Base-by-base conservation (phyloP, 1,139 yeast species). In the Scheffersomyces lignicola region DNA sequence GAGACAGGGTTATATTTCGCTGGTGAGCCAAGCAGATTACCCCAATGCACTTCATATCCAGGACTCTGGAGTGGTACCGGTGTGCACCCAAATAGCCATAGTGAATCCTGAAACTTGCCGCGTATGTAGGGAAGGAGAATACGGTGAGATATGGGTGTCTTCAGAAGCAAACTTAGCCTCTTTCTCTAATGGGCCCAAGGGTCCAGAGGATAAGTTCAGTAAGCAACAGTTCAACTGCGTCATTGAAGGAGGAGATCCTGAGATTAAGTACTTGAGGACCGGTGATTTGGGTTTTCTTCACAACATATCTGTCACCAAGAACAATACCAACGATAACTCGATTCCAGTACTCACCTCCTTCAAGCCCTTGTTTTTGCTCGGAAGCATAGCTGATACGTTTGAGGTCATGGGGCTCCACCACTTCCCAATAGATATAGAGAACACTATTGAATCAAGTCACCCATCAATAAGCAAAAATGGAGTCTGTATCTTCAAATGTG, bases 141-240 rank as follows among this genome's bases (percentile, higher is more conserved):
- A 80, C 56, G 99, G 99, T 25, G 98, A 92, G 61, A 89, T 92
- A 31, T 92, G 98, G 98, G 94, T 92, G 2, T 78, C 85, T 42
- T 84, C 96, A 1, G 96, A 89, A 47, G 95, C 92, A 1, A 88
- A 83, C 48, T 81, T 81, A 24, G 57, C 69, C 7, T 76, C 78
- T 3, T 83, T 83, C 53, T 77, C 81, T 33, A 73, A 76, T 40
- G 78, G 81, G 2, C 76, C 78, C 1, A 63, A 64, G 31, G 77
- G 75, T 0, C 76, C 76, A 2, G 52, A 51, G 4, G 76, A 70
- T 42, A 53, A 51, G 13, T 68, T 70, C 40, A 57, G 60, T 18
- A 52, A 55, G 25, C 43, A 45, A 11, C 82, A 83, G 39, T 73
- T 84, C 44, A 54, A 58, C 25, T 86, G 86, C 13, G 70, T 65